phyloP scores from a whole-genome alignment of 164 flowering plant species.

The Paratinospora sagittata region DNA sequence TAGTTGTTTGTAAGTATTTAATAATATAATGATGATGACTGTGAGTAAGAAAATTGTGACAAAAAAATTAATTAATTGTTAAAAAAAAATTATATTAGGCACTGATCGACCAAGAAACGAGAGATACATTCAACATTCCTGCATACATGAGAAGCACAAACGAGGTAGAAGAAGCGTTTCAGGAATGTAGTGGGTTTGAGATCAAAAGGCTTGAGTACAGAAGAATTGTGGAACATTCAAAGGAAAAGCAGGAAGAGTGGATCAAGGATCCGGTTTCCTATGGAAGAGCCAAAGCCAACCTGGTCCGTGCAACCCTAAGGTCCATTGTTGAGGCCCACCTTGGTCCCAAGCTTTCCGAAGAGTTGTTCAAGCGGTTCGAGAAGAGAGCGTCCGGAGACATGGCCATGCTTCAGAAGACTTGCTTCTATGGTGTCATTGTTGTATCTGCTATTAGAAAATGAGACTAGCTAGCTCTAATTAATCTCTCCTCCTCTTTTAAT shows the following conservation, averaged over 20 bases:
- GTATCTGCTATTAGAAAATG: slow-evolving; percentile 23
- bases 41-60: too few species aligned
- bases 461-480: neutral
- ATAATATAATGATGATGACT: too few species aligned
- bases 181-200: slow-evolving; percentile 32
- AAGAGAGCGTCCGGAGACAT: slow-evolving; percentile 31
- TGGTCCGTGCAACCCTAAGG: slow-evolving; percentile 33
- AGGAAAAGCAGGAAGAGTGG: slow-evolving; percentile 37
- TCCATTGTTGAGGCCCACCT: slow-evolving; percentile 41
- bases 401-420: slow-evolving; percentile 30
- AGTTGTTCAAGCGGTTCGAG: slow-evolving; percentile 32
- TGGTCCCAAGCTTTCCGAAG: slow-evolving; percentile 29
- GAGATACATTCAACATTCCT: slow-evolving; percentile 40
- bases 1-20: too few species aligned
- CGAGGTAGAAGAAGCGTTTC: slow-evolving; percentile 31
- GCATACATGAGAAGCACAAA: slow-evolving; percentile 37
- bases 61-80: too few species aligned
- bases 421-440: slow-evolving; percentile 39
- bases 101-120: slow-evolving; percentile 29
- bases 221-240: slow-evolving; percentile 29
- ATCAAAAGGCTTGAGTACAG: slow-evolving; percentile 30
- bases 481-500: too few species aligned
- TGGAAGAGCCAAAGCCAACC: slow-evolving; percentile 35
- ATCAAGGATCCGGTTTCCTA: slow-evolving; percentile 33
- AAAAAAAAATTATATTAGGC: too few species aligned